A percentile compares a stretch with the other conserved stretches of the same genome.
Evolutionary conservation across 1,284 basidiomycete species (phyloP).

Genomic region (Kwoniella shivajii): DNA sequence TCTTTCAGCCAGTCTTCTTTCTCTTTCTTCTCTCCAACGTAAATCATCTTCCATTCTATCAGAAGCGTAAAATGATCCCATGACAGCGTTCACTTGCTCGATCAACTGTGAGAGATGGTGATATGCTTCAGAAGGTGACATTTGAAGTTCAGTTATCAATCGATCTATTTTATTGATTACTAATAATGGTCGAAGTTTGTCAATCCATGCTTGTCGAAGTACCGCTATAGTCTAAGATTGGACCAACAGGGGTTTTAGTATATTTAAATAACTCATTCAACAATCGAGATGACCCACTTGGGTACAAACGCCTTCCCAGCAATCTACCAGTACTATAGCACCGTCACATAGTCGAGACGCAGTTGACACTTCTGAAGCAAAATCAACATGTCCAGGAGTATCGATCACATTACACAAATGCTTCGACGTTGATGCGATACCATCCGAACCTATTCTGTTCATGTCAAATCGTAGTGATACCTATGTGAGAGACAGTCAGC

Average conservation of each 20-base stretch:
- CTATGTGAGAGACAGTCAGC: constrained; percentile 18
- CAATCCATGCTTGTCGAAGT: constrained; percentile 90
- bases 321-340: constrained; percentile 94
- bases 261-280: not conserved
- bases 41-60: constrained; percentile 98
- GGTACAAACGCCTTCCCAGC: constrained; percentile 97
- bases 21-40: constrained; percentile 88
- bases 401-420: constrained; percentile 82
- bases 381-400: constrained; percentile 98
- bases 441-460: constrained; percentile 60
- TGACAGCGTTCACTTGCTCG: constrained; percentile 97
- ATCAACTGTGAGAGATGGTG: constrained; percentile 90
- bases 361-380: constrained; percentile 94
- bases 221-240: constrained; percentile 82
- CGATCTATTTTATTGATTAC: constrained; percentile 98
- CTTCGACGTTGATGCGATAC: constrained; percentile 40
- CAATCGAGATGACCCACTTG: constrained; percentile 65
- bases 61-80: constrained; percentile 92
- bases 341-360: constrained; percentile 94
- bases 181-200: constrained; percentile 84
- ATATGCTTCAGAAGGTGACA: constrained; percentile 89
- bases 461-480: constrained; percentile 78
- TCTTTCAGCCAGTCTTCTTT: constrained; percentile 76
- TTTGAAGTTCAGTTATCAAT: constrained; percentile 88
- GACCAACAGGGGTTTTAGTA: not conserved